Percentiles rank a stretch among this genome's conserved stretches.
Evolutionary conservation across 2,329 filamentous ascomycete genomes (phyloP).

Genomic region (Fusarium irregulare): DNA sequence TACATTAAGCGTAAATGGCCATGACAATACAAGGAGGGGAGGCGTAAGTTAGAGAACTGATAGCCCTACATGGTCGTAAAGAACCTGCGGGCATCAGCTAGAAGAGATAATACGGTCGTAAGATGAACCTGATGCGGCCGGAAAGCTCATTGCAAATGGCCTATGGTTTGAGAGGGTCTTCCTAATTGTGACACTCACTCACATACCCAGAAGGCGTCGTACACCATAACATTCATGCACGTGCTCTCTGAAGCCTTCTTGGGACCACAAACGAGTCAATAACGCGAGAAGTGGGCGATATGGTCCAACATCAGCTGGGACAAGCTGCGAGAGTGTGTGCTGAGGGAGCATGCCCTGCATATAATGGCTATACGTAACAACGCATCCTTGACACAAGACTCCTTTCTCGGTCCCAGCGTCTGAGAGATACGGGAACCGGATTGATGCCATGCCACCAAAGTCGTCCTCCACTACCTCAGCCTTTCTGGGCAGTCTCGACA

Average conservation of each 20-base stretch:
- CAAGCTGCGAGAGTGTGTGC: conserved; percentile 31
- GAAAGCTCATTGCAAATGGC: not conserved
- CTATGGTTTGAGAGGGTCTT: not conserved
- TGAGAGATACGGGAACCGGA: conserved; percentile 44
- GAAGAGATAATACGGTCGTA: not conserved
- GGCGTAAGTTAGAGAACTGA: not conserved
- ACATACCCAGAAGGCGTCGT: conserved; percentile 23
- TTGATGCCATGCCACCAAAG: conserved; percentile 43
- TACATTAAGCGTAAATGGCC: not conserved
- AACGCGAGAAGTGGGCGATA: conserved; percentile 38
- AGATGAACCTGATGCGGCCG: not conserved
- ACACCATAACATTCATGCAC: conserved; percentile 42
- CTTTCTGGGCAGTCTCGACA: conserved; percentile 36
- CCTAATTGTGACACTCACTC: conserved; percentile 2
- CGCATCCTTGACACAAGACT: conserved; percentile 42
- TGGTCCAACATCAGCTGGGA: conserved; percentile 32
- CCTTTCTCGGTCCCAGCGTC: conserved; percentile 33
- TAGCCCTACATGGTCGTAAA: not conserved
- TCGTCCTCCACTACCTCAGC: conserved; percentile 36
- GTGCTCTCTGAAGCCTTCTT: conserved; percentile 39
- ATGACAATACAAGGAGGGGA: not conserved
- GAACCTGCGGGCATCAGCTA: conserved; percentile 28
- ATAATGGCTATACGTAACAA: conserved; percentile 35
- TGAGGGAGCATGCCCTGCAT: conserved; percentile 33
- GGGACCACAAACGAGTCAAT: conserved; percentile 36